phyloP scores from a whole-genome alignment of 352 stramenopile species.

The Plasmopara halstedii region DNA sequence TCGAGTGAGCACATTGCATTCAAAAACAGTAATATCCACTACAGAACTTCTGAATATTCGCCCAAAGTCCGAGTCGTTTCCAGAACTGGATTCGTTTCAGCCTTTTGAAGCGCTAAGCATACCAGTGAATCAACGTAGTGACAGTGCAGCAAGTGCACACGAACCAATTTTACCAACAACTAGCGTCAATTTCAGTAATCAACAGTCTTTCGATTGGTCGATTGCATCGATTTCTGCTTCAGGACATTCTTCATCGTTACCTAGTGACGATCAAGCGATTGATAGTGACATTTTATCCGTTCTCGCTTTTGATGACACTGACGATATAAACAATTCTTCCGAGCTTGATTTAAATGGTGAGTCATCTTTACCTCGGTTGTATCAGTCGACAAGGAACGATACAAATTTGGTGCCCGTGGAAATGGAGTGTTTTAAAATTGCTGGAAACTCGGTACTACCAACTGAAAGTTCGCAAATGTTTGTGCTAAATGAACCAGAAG shows the following conservation, averaged over 20 bases:
- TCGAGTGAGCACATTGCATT: conserved; percentile 26
- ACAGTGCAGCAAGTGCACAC: conserved; percentile 17
- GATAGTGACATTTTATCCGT: conserved; percentile 73
- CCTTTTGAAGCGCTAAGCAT: conserved; percentile 21
- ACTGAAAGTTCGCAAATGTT: conserved; percentile 6
- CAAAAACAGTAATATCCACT: conserved; percentile 16
- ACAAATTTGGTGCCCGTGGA: conserved; percentile 32
- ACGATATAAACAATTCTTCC: conserved; percentile 26
- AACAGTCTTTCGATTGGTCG: too few species aligned
- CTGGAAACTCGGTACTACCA: conserved; percentile 13
- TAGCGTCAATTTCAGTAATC: too few species aligned
- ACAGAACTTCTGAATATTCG: conserved; percentile 33
- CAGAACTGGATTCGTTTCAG: conserved; percentile 16
- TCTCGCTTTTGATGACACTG: conserved; percentile 31
- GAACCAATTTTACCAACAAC: too few species aligned
- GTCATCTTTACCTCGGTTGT: too few species aligned
- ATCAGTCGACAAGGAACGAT: conserved; percentile 21
- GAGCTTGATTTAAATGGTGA: too few species aligned
- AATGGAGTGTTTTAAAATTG: conserved; percentile 40
- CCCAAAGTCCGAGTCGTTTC: conserved; percentile 58
- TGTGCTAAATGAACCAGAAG: conserved; percentile 15
- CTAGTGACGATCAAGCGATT: conserved; percentile 53
- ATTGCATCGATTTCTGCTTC: too few species aligned
- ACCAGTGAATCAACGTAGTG: conserved; percentile 29
- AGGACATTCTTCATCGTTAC: too few species aligned